Conservation (phyloP, 1,284 basidiomycete genomes). For the Ganoderma multipileum region DNA sequence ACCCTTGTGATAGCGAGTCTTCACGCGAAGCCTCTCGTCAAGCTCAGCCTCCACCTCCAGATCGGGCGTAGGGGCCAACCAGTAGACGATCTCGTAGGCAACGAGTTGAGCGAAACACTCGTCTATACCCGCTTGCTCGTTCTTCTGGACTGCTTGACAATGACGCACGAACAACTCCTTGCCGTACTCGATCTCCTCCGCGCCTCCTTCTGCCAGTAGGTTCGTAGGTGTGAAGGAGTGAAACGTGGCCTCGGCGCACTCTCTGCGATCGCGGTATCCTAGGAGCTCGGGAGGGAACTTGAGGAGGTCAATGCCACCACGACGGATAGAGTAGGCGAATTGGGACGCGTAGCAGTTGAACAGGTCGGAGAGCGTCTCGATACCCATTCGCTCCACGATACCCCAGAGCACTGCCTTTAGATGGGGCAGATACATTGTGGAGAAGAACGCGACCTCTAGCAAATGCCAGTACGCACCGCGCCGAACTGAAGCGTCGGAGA, state of each 20-base stretch:
- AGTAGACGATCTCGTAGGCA: constrained; percentile 63
- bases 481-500: constrained; percentile 82
- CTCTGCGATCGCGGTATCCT: constrained; percentile 69
- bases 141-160: constrained; percentile 66
- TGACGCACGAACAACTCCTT: constrained; percentile 63
- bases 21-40: constrained; percentile 45
- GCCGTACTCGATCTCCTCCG: constrained; percentile 46
- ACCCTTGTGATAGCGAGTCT: constrained; percentile 41
- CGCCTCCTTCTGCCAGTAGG: constrained; percentile 48
- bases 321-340: constrained; percentile 70
- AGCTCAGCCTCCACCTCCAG: constrained; percentile 36
- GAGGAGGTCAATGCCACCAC: constrained; percentile 61
- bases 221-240: constrained; percentile 67
- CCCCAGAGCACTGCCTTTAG: constrained; percentile 71
- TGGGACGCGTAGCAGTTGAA: constrained; percentile 85
- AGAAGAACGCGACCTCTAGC: constrained; percentile 70
- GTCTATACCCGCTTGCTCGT: constrained; percentile 57
- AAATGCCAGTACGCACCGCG: constrained; percentile 90
- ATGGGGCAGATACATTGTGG: constrained; percentile 59
- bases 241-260: constrained; percentile 69
- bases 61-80: constrained; percentile 43
- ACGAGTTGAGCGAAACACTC: constrained; percentile 78
- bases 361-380: constrained; percentile 67
- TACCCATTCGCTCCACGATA: constrained; percentile 74
- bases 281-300: constrained; percentile 74